Evolutionary conservation across 768 basidiomycete genomes (phyloP).

Genomic region (Pleurotus djamor): DNA sequence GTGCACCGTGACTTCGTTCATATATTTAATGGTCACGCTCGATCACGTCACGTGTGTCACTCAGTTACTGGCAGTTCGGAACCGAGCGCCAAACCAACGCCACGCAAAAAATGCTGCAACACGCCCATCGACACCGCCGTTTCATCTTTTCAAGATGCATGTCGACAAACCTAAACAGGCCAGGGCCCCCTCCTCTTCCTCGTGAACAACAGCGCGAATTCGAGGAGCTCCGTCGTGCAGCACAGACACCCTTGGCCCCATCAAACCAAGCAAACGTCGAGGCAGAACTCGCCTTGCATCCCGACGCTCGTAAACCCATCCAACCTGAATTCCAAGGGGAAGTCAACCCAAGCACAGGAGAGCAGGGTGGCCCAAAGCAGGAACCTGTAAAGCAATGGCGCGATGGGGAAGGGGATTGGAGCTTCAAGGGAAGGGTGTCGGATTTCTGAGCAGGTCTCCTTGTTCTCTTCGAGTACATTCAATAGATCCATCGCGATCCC

Average conservation of each 20-base stretch:
- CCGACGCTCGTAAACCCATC: constrained; percentile 61
- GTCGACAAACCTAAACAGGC: constrained; percentile 45
- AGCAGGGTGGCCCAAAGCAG: constrained; percentile 82
- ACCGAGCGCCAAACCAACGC: too few species aligned
- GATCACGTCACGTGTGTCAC: too few species aligned
- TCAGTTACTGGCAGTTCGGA: too few species aligned
- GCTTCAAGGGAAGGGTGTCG: constrained; percentile 84
- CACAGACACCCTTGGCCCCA: constrained; percentile 40
- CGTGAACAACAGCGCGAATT: constrained; percentile 80
- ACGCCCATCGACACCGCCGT: neutral
- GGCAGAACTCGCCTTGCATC: constrained; percentile 53
- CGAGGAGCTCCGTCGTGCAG: constrained; percentile 73
- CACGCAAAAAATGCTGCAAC: neutral
- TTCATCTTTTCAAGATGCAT: neutral
- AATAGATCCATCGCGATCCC: neutral
- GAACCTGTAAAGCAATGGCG: constrained; percentile 74
- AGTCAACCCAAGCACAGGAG: constrained; percentile 79
- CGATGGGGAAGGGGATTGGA: constrained; percentile 76
- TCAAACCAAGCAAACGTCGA: constrained; percentile 31
- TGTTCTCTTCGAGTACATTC: neutral
- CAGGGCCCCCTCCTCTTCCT: constrained; percentile 76
- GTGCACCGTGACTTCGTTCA: too few species aligned
- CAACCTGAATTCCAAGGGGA: constrained; percentile 78
- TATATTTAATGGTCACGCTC: too few species aligned
- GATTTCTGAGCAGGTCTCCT: constrained; percentile 55